Base-by-base conservation (phyloP, 352 stramenopile species). In the Globisporangium rhizosaccharum region DNA sequence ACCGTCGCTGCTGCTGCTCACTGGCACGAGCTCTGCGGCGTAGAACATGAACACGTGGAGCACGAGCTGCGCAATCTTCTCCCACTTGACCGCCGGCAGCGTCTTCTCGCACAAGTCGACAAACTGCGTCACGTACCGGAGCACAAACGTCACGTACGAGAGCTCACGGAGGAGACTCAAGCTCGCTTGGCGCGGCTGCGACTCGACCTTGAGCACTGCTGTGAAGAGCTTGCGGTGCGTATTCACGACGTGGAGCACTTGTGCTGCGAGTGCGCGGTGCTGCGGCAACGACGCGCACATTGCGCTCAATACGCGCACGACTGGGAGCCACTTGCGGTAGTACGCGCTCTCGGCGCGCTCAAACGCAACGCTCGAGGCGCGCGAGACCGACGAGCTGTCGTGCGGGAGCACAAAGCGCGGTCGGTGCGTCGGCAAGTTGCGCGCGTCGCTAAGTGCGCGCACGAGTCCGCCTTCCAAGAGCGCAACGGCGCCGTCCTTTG, bases 51-150 rank as follows among this genome's bases (percentile, higher is more conserved):
- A 86, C 9, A 82, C 70, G 10, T 85, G 78, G 12, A 94, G 64
- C 54, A 92, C 66, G 12, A 75, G 59, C 45, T 92, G 82, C 26
- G 82, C 66, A 51, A 92, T 80, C 62, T 92, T 92, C 49, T 82
- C 80, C 79, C 82, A 91, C 57, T 92, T 92, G 33, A 71, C 69
- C 8, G 61, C 52, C 12, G 66, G 73, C 23, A 94, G 57, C 42
- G 76, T 72, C 70, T 85, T 67, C 25, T 88, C 70, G 37, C 80
- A 89, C 33, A 92, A 49, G 46, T 91, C 78, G 33, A 76, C 61
- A 47, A 91, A 92, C 60, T 89, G 82, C 9, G 73, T 75, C 17
- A 91, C 73, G 51, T 89, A 90, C n/a, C 82, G 82, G 55, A 94
- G 80, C 18, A 92, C 59, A 52, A 92, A 90, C 26, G 82, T 91